phyloP scores from a whole-genome alignment of 257 asterid species.

The Catharanthus roseus region DNA sequence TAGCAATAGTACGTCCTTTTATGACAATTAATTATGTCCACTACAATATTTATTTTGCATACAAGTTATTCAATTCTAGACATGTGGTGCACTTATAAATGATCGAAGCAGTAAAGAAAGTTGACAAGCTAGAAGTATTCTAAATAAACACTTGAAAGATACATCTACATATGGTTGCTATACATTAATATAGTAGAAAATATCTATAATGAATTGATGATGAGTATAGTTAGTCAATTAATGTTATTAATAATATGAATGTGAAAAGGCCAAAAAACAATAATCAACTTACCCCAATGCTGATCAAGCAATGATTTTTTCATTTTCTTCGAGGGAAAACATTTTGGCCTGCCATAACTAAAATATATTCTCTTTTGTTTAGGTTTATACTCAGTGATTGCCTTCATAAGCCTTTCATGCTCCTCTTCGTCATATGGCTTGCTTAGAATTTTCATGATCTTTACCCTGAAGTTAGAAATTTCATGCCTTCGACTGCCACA shows the following conservation, averaged over 20 bases:
- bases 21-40: too few species aligned
- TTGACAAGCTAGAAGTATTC: too few species aligned
- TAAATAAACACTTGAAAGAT: too few species aligned
- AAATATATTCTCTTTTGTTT: not conserved
- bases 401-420: not conserved
- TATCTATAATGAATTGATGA: too few species aligned
- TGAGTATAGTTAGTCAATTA: not conserved
- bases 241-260: not conserved
- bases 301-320: slow-evolving; percentile 1
- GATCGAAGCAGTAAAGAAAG: too few species aligned
- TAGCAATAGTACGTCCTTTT: too few species aligned
- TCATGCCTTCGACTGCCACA: not conserved
- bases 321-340: not conserved
- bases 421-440: not conserved
- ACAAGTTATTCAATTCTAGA: too few species aligned
- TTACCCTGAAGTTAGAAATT: not conserved
- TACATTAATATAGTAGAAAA: too few species aligned
- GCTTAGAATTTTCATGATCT: not conserved
- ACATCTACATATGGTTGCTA: too few species aligned
- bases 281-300: not conserved
- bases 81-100: too few species aligned
- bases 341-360: not conserved
- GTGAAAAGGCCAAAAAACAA: not conserved
- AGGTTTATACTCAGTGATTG: not conserved
- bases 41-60: too few species aligned